These are phyloP conservation scores for Pyricularia sp. DNA, from an alignment of 2,329 filamentous ascomycete genomes.

Conservation along the genomic window DNA sequence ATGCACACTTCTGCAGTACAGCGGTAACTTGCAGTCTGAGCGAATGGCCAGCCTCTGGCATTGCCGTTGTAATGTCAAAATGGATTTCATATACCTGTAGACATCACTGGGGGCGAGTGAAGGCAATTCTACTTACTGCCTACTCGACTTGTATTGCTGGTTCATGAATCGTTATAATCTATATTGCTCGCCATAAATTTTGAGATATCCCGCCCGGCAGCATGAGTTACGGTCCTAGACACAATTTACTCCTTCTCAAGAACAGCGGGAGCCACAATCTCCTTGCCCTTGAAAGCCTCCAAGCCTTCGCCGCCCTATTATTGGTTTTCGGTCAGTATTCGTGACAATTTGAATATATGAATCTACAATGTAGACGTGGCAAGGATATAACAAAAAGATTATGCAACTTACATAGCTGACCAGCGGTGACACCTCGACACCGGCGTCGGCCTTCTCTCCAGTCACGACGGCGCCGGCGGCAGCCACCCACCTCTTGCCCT, in stretches of 20 bases:
- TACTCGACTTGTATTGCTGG: neutral
- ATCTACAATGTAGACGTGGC: neutral
- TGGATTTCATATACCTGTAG: neutral
- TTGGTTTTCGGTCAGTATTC: neutral
- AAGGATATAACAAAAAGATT: neutral
- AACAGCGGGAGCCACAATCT: constrained; percentile 38
- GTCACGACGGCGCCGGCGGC: constrained; percentile 64
- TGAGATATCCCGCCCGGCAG: neutral
- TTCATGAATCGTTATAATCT: neutral
- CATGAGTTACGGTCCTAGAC: neutral
- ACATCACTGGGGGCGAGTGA: neutral
- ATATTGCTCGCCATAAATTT: neutral
- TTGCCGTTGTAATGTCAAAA: neutral
- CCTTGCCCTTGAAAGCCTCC: constrained; percentile 38
- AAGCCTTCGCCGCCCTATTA: constrained; percentile 48
- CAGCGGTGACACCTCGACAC: constrained; percentile 82
- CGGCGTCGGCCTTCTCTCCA: constrained; percentile 46
- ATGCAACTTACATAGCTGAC: constrained; percentile 80
- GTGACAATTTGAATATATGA: neutral
- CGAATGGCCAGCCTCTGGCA: neutral
- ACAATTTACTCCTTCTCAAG: constrained; percentile 27
- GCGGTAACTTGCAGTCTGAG: neutral
- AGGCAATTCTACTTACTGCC: neutral
- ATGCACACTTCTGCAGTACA: neutral
- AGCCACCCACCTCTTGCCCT: constrained; percentile 77